phyloP scores from a whole-genome alignment of 768 basidiomycete genomes.

The Lentinula boryana region DNA sequence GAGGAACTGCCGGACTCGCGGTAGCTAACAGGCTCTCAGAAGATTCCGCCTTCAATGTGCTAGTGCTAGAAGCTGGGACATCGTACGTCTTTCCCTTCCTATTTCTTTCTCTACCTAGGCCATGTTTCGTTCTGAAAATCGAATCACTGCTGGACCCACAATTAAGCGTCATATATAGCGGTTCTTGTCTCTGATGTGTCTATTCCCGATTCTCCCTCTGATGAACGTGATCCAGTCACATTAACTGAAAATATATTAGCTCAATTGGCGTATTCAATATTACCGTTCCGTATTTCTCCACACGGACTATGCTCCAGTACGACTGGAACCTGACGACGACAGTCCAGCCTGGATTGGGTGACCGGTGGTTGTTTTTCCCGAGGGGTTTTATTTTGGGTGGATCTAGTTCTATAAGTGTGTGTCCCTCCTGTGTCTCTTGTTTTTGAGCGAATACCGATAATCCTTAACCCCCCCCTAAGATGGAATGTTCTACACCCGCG shows the following conservation, averaged over 20 bases:
- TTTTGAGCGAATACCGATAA: neutral
- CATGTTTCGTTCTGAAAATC: neutral
- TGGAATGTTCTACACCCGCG: conserved; percentile 14
- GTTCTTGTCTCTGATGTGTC: conserved; percentile 5
- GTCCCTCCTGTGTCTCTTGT: neutral
- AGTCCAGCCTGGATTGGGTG: conserved; percentile 12
- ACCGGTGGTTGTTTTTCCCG: conserved; percentile 11
- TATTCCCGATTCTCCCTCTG: neutral
- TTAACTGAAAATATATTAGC: neutral
- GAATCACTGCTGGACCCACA: neutral
- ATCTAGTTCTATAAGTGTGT: conserved; percentile 12
- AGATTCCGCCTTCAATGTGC: conserved; percentile 24
- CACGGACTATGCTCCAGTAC: neutral
- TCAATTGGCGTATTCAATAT: conserved; percentile 3
- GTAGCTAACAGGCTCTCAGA: conserved; percentile 34
- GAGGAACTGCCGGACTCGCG: conserved; percentile 28
- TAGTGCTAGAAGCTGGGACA: conserved; percentile 25
- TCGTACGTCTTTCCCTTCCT: conserved; percentile 1
- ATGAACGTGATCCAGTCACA: neutral
- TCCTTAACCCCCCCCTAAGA: conserved; percentile 2
- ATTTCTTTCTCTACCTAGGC: neutral
- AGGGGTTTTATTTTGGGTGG: conserved; percentile 17
- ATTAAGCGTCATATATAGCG: neutral
- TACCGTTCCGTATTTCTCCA: neutral
- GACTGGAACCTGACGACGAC: conserved; percentile 15